A percentile compares a stretch with the other conserved stretches of the same genome.
These are phyloP conservation scores for Morella rubra DNA, from an alignment of 306 rosid genomes.

Conservation along the genomic window DNA sequence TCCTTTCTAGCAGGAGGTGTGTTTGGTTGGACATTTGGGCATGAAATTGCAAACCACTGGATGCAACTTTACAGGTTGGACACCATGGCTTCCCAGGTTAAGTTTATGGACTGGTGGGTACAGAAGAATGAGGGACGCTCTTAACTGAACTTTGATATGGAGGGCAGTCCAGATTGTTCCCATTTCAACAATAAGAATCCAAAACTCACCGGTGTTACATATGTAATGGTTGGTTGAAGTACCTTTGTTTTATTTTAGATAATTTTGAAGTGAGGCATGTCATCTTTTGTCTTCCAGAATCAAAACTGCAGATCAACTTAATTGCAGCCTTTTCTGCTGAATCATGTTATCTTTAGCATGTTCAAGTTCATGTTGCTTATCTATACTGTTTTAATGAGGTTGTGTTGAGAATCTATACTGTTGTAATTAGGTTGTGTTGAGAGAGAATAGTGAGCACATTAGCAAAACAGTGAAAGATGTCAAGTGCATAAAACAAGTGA, in stretches of 20 bases:
- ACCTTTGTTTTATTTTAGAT: conserved; percentile 4
- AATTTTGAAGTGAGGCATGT: conserved; percentile 9
- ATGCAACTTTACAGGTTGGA: conserved; percentile 84
- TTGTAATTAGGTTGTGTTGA: not conserved
- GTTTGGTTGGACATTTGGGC: conserved; percentile 67
- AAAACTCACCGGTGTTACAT: conserved; percentile 25
- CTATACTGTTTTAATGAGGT: not conserved
- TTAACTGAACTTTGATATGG: conserved; percentile 29
- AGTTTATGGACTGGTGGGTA: conserved; percentile 89
- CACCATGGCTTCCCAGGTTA: conserved; percentile 64
- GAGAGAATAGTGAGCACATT: not conserved
- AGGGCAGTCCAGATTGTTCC: conserved; percentile 15
- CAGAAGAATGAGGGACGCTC: conserved; percentile 43
- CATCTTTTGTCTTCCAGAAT: not conserved
- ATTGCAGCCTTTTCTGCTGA: not conserved
- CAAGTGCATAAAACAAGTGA: not conserved
- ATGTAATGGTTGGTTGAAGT: conserved; percentile 35
- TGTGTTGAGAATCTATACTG: not conserved
- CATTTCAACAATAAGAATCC: conserved; percentile 35
- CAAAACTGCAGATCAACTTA: not conserved
- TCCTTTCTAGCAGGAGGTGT: conserved; percentile 74
- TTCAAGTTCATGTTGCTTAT: not conserved
- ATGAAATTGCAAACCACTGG: conserved; percentile 68
- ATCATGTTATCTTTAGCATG: not conserved
- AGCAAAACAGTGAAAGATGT: too few relatives aligned